These are phyloP conservation scores for Colletotrichum lindemuthianum DNA, from an alignment of 2,329 filamentous ascomycete species.

Conservation along the genomic window DNA sequence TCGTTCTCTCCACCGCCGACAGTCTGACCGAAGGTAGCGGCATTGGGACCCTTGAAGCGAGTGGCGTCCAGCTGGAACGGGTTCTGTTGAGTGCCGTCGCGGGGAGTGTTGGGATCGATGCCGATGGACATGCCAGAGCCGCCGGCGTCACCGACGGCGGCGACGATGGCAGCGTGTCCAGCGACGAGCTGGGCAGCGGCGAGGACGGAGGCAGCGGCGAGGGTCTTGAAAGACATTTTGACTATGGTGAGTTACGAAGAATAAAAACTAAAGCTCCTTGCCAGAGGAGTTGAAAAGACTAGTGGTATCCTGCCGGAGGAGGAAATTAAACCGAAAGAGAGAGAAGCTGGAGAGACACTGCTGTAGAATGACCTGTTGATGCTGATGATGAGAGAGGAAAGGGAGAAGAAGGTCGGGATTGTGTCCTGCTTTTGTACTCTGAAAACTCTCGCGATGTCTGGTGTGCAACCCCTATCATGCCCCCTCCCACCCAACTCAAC, in stretches of 20 bases:
- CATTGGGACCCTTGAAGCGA: slow-evolving; percentile 65
- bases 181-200: slow-evolving; percentile 64
- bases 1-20: slow-evolving; percentile 65
- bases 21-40: slow-evolving; percentile 67
- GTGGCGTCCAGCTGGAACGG: slow-evolving; percentile 74
- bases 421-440: slow-evolving; percentile 26
- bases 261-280: slow-evolving; percentile 28
- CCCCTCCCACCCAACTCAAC: not conserved
- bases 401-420: slow-evolving; percentile 9
- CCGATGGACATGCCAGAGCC: slow-evolving; percentile 63
- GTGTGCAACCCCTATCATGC: not conserved
- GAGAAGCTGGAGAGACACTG: slow-evolving; percentile 34
- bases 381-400: slow-evolving; percentile 17
- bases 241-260: not conserved
- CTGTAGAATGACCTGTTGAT: slow-evolving; percentile 24
- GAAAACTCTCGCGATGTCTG: slow-evolving; percentile 15
- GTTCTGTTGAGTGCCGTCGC: slow-evolving; percentile 66
- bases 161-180: slow-evolving; percentile 69
- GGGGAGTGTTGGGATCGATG: slow-evolving; percentile 65
- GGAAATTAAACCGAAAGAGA: slow-evolving; percentile 21
- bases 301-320: slow-evolving; percentile 34
- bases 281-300: slow-evolving; percentile 32
- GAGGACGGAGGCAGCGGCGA: slow-evolving; percentile 58
- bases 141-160: slow-evolving; percentile 65
- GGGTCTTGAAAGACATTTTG: slow-evolving; percentile 46